These are phyloP conservation scores for Tylopilus rubrobrunneus DNA, from an alignment of 768 basidiomycete species.

Conservation along the genomic window DNA sequence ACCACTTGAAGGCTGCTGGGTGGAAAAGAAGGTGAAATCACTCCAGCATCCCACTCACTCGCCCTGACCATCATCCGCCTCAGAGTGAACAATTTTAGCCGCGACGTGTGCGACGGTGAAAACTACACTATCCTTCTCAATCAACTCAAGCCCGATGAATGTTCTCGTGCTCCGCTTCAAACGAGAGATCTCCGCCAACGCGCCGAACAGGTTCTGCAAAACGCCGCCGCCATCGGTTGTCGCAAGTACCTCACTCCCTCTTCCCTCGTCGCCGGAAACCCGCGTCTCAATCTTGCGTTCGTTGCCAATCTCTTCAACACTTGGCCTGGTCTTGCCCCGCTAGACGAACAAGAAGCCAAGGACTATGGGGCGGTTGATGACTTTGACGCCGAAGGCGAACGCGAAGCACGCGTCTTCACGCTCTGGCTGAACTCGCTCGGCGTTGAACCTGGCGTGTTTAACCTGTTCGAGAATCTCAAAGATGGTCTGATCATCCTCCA, in stretches of 20 bases:
- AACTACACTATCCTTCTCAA: conserved; percentile 96
- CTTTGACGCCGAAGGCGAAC: conserved; percentile 98
- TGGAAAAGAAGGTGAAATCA: conserved; percentile 72
- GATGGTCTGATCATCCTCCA: conserved; percentile 91
- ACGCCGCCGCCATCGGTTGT: conserved; percentile 91
- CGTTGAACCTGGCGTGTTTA: conserved; percentile 94
- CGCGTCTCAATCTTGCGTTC: conserved; percentile 95
- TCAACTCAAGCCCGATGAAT: conserved; percentile 92
- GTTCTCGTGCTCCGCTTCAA: conserved; percentile 87
- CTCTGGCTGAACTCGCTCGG: conserved; percentile 98
- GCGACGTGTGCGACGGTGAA: conserved; percentile 95
- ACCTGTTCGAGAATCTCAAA: conserved; percentile 93
- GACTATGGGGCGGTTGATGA: conserved; percentile 89
- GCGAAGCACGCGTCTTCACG: conserved; percentile 96
- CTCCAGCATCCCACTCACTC: not conserved
- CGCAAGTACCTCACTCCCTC: conserved; percentile 93
- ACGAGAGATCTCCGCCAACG: conserved; percentile 77
- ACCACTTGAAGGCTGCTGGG: conserved; percentile 92
- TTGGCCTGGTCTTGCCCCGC: conserved; percentile 88
- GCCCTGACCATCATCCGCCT: not conserved
- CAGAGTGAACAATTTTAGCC: conserved; percentile 96
- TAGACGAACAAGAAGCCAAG: conserved; percentile 92
- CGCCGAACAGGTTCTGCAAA: conserved; percentile 92
- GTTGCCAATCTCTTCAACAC: conserved; percentile 99
- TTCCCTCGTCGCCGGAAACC: conserved; percentile 90